Percentiles rank a stretch among this genome's conserved stretches.
Evolutionary conservation across 441 rosid species (phyloP).

Genomic region (Oxalis stricta): DNA sequence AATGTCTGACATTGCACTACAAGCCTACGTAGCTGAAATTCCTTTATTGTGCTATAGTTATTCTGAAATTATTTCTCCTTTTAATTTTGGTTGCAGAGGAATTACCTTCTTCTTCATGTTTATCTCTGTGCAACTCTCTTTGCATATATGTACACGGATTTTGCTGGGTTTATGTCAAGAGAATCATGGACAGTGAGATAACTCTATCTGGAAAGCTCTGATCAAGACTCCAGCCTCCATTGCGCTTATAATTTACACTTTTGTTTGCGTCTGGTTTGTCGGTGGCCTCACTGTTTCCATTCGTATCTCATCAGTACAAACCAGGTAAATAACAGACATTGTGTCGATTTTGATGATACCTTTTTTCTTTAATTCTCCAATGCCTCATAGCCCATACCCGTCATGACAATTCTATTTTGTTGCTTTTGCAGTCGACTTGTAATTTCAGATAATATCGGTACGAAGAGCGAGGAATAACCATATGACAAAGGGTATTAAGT

Average conservation of each 20-base stretch:
- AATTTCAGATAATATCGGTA: slow-evolving; percentile 84
- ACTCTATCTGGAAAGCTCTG: slow-evolving; percentile 73
- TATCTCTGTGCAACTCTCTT: slow-evolving; percentile 53
- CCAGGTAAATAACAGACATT: slow-evolving; percentile 55
- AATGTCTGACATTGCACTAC: no score
- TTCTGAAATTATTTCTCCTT: neutral
- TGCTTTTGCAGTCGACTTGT: slow-evolving; percentile 61
- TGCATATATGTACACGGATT: slow-evolving; percentile 81
- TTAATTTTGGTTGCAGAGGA: slow-evolving; percentile 55
- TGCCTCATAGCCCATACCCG: no score
- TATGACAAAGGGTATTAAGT: slow-evolving; percentile 42
- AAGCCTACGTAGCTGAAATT: no score
- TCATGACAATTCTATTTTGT: neutral
- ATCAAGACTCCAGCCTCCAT: slow-evolving; percentile 83
- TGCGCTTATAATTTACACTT: slow-evolving; percentile 49
- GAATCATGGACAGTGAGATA: slow-evolving; percentile 41
- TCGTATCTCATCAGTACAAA: slow-evolving; percentile 80
- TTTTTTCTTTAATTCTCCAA: no score
- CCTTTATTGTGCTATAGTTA: no score
- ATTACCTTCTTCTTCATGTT: slow-evolving; percentile 96
- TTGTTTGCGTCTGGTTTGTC: slow-evolving; percentile 82
- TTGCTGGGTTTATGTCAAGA: slow-evolving; percentile 82
- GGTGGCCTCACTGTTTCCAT: slow-evolving; percentile 92
- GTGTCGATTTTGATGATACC: no score
- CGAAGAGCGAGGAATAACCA: slow-evolving; percentile 67